Evolutionary conservation across 2,329 filamentous ascomycete genomes (phyloP), one percentile per base, ranked within the genome.

Genomic region (Cytospora mali): DNA sequence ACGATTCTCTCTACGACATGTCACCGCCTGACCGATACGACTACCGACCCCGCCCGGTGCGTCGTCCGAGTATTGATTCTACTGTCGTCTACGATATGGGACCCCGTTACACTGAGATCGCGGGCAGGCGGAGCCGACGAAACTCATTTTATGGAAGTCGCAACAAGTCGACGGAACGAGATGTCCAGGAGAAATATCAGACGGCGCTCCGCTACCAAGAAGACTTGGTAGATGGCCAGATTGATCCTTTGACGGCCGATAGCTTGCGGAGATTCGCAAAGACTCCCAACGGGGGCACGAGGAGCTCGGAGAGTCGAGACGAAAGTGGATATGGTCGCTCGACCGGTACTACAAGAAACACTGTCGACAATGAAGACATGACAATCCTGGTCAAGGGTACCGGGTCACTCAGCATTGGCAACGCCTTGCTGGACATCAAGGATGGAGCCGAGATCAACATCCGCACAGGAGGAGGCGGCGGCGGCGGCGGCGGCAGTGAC

Each of bases 281-380:
- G 69, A 74, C 76, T 25, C 85, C 80, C 75, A 85, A 81, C 70
- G 80, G 80, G 27, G 86, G 82, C 46, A 87, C 80, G 58, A 81
- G 81, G 66, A 87, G 82, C 77, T 86, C 80, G 66, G 80, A 73
- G 25, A 88, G 86, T 70, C 84, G 79, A 50, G 86, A 88, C 68
- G 85, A 88, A 62, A 88, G 85, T 73, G 86, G 88, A 61, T 87
- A 82, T 72, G 81, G 80, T 67, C 82, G 83, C 66, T 88, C 85
- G 59, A 84, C 83, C 29, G 80, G 84, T 48, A 84, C 86, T 11
- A 88, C 85, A 4, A 77, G 82, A 35, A 84, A 82, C 18, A 81
- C 79, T 62, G 79, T 81, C 57, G 81, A 84, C 60, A 51, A 35
- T 9, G 84, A 88, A 42, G 84, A 87, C 65, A 77, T 87, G 62